These are phyloP conservation scores for Candida fluviatilis DNA, from an alignment of 805 yeast genomes.

Conservation along the genomic window DNA sequence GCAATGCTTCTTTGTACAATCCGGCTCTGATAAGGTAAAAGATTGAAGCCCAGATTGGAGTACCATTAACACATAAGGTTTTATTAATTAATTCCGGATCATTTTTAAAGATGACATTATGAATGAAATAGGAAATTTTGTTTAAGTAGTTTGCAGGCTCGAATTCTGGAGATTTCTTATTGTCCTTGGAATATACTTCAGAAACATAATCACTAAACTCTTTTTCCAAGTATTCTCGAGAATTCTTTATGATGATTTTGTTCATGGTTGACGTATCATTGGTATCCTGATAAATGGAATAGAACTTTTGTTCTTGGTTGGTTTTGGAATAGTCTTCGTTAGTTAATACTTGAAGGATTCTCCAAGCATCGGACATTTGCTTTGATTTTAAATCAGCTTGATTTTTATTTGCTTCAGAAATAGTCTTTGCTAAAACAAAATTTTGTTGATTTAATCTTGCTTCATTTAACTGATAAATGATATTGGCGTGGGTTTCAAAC, in stretches of 20 bases:
- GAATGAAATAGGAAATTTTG: conserved; percentile 60
- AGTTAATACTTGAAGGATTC: conserved; percentile 51
- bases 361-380: conserved; percentile 74
- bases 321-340: conserved; percentile 30
- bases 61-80: conserved; percentile 58
- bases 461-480: conserved; percentile 67
- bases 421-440: conserved; percentile 56
- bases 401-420: conserved; percentile 55
- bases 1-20: conserved; percentile 69
- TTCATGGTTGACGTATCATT: conserved; percentile 25
- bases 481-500: conserved; percentile 72
- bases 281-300: conserved; percentile 13
- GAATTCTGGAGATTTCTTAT: conserved; percentile 22
- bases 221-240: conserved; percentile 60
- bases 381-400: conserved; percentile 61
- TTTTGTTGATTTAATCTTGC: conserved; percentile 50
- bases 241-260: conserved; percentile 46
- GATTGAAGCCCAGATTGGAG: conserved; percentile 92
- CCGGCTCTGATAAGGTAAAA: conserved; percentile 87
- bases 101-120: conserved; percentile 32
- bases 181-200: conserved; percentile 58
- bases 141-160: conserved; percentile 63
- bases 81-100: conserved; percentile 23
- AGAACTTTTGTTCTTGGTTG: conserved; percentile 33
- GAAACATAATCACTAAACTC: conserved; percentile 79